Percentiles rank a stretch among this genome's conserved stretches.
These are phyloP conservation scores for Excoecaria cochinchinensis DNA, from an alignment of 345 rosid genomes.

Conservation along the genomic window DNA sequence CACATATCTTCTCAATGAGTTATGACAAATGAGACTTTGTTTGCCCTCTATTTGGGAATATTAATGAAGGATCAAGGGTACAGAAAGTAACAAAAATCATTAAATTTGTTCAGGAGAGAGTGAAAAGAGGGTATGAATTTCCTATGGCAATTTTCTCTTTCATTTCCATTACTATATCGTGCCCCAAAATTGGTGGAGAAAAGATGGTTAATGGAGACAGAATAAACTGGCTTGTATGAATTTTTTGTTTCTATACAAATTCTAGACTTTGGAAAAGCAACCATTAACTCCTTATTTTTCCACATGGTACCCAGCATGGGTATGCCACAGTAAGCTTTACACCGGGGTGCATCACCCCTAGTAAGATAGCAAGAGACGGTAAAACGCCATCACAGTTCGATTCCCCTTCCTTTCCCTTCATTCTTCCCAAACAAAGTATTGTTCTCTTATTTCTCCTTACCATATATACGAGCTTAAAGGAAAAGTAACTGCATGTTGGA, in stretches of 20 bases:
- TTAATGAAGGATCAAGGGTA: background rate
- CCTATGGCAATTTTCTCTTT: background rate
- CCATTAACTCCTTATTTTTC: background rate
- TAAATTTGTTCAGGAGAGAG: background rate
- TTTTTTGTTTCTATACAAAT: background rate
- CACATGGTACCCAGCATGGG: background rate
- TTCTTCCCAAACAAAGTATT: background rate
- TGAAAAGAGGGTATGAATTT: background rate
- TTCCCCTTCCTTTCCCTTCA: background rate
- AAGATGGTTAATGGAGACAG: background rate
- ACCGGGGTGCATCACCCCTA: background rate
- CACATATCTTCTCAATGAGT: background rate
- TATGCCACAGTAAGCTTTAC: background rate
- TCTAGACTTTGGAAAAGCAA: background rate
- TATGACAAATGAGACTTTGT: background rate
- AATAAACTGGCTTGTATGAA: background rate
- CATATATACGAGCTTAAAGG: background rate
- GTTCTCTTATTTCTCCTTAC: background rate
- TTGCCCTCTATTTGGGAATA: background rate
- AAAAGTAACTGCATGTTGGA: slow-evolving; percentile 10
- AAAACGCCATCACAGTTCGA: background rate
- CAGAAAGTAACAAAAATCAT: background rate
- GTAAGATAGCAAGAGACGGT: background rate
- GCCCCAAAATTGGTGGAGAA: background rate
- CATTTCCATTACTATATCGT: background rate